Percentiles rank a stretch among this genome's conserved stretches.
These are phyloP conservation scores for Lactarius hengduanensis DNA, from an alignment of 768 basidiomycete genomes.

Conservation along the genomic window DNA sequence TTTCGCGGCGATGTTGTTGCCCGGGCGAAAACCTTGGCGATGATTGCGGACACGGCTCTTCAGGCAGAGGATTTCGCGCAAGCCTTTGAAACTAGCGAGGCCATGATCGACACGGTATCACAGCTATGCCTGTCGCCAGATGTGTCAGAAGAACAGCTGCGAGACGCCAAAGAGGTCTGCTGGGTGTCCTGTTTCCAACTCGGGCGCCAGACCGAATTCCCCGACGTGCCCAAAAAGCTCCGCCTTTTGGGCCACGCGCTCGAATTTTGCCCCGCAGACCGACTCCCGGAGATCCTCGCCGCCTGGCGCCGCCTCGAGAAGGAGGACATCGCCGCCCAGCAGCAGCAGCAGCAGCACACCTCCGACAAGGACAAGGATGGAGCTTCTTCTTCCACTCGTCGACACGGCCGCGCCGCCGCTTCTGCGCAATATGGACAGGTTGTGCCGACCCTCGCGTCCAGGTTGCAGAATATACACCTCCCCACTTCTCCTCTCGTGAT, in stretches of 20 bases:
- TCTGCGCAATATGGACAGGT: conserved; percentile 15
- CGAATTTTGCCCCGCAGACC: conserved; percentile 81
- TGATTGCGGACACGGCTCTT: conserved; percentile 87
- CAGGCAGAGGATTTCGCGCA: conserved; percentile 75
- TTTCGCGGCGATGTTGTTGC: conserved; percentile 69
- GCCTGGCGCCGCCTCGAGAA: conserved; percentile 76
- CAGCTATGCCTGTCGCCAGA: conserved; percentile 41
- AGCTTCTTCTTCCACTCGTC: neutral
- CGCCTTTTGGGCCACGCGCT: conserved; percentile 75
- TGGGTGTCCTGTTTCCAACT: conserved; percentile 92
- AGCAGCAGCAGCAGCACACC: conserved; percentile 42
- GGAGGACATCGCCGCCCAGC: conserved; percentile 48
- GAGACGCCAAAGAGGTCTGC: conserved; percentile 74
- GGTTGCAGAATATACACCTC: conserved; percentile 67
- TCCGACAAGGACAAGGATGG: conserved; percentile 39
- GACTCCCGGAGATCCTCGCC: conserved; percentile 71
- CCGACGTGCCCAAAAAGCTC: conserved; percentile 64
- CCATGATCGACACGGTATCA: conserved; percentile 66
- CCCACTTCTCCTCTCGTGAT: conserved; percentile 64
- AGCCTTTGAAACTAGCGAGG: conserved; percentile 68
- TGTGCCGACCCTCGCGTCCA: conserved; percentile 50
- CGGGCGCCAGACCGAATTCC: conserved; percentile 76
- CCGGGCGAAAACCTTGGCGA: conserved; percentile 79
- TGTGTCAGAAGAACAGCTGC: conserved; percentile 40
- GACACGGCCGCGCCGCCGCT: conserved; percentile 30